A percentile compares a stretch with the other conserved stretches of the same genome.
Conservation (phyloP, 129 eudicot genomes). For the Flaveria bidentis region DNA sequence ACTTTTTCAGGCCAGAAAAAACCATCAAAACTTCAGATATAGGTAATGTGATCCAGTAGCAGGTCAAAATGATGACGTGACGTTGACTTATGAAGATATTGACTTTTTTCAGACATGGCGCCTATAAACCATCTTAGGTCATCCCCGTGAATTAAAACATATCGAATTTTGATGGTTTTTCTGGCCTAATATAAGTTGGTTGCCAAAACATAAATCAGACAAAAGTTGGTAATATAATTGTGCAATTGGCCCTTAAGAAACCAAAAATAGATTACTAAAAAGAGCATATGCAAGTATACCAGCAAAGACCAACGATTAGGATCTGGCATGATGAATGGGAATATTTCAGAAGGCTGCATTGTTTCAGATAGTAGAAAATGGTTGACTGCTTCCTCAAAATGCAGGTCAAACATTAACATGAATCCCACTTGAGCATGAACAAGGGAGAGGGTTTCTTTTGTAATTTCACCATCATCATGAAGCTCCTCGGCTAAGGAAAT, state of each 20-base stretch:
- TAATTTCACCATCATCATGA: conserved; percentile 77
- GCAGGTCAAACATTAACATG: conserved; percentile 90
- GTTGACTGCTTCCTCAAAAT: conserved; percentile 86
- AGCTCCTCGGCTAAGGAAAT: conserved; percentile 78
- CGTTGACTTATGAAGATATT: not conserved
- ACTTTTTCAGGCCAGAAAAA: not conserved
- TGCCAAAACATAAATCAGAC: not conserved
- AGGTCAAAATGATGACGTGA: not conserved
- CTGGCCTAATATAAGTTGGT: not conserved
- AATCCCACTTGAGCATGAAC: conserved; percentile 98
- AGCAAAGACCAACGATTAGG: conserved; percentile 98
- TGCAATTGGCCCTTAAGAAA: not conserved
- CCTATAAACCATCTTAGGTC: not conserved
- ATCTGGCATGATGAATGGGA: conserved; percentile 96
- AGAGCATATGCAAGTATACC: conserved; percentile 49
- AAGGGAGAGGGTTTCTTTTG: conserved; percentile 68
- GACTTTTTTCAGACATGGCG: not conserved
- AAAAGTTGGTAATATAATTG: not conserved
- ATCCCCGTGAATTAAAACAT: not conserved
- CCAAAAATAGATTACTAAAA: not conserved
- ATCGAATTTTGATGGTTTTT: not conserved
- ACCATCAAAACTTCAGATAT: not conserved
- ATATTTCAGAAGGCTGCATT: conserved; percentile 95
- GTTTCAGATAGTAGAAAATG: conserved; percentile 87
- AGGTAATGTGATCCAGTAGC: not conserved